Evolutionary conservation across 2,329 filamentous ascomycete species (phyloP), one percentile per base, ranked within the genome.

Genomic region (Pseudogymnoascus sp.): DNA sequence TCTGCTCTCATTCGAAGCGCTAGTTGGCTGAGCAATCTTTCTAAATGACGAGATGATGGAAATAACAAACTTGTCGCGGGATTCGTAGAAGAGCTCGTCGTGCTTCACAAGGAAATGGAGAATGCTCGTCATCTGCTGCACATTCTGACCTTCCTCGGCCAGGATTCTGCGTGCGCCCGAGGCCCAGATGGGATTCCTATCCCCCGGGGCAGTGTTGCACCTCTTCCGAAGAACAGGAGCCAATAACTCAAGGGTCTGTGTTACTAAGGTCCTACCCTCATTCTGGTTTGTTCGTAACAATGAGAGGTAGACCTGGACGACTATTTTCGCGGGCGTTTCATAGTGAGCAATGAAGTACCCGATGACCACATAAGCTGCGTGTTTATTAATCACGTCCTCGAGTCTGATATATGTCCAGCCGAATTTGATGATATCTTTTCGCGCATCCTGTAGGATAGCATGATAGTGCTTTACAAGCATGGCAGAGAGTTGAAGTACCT

Each of bases 371-470:
- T 99, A 99, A 2, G 95, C 93, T 0, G 93, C 95, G 74, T 98
- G 95, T 75, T 99, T 99, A 80, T 98, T 99, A 79, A 99, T 96
- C 63, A 96, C 90, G 75, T 99, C 95, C 72, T 99, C 96, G n/a
- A 99, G 84, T 24, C 91, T 87, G 70, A 99, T 99, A 73, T 96
- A 98, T 16, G 93, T 96, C 95, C 95, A 99, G 2, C 92, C 93
- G 75, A 98, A 99, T 76, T 97, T 98, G 72, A 99, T 99, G 66
- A 99, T 93, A 67, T 99, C 95, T 76, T 99, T 99, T 38, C 96
- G 87, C 2, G 91, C 88, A 71, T 98, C 95, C 68, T 96, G 90
- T 1, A 99, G 84, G 62, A 92, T 89, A 33, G 85, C 84, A 71
- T 93, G 87, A 71, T 99, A 91, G 71, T 98, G 96, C 73, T 99